phyloP scores from a whole-genome alignment of 345 rosid genomes.

The Laguncularia racemosa region DNA sequence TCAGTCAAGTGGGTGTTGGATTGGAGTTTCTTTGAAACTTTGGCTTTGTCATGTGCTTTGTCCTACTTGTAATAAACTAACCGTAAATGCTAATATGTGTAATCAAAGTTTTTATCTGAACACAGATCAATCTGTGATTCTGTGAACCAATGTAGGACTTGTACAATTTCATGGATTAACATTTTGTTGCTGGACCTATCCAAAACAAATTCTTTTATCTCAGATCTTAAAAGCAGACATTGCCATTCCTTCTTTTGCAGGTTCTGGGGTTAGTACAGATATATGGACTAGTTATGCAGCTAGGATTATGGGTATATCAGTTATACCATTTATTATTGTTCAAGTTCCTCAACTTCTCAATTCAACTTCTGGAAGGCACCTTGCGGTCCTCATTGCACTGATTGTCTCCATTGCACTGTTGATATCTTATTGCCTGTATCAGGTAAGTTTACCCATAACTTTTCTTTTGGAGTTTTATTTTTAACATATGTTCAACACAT shows the following conservation, averaged over 20 bases:
- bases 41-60: too few relatives aligned
- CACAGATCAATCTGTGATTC: too few relatives aligned
- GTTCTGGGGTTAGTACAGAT: slow-evolving; percentile 71
- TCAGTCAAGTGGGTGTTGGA: too few relatives aligned
- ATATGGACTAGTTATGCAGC: slow-evolving; percentile 81
- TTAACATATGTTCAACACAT: neutral
- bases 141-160: too few relatives aligned
- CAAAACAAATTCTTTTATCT: too few relatives aligned
- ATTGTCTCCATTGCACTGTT: slow-evolving; percentile 45
- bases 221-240: too few relatives aligned
- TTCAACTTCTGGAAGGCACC: slow-evolving; percentile 66
- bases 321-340: slow-evolving; percentile 77
- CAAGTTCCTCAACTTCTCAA: slow-evolving; percentile 66
- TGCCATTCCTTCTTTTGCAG: slow-evolving; percentile 19
- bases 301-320: slow-evolving; percentile 68
- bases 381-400: slow-evolving; percentile 62
- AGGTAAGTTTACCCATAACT: slow-evolving; percentile 32
- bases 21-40: too few relatives aligned
- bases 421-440: slow-evolving; percentile 81
- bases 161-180: too few relatives aligned
- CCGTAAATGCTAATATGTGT: too few relatives aligned
- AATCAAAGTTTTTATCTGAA: too few relatives aligned
- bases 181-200: too few relatives aligned
- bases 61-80: too few relatives aligned
- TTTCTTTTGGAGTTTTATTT: neutral